Evolutionary conservation across 1,284 basidiomycete species (phyloP).

Genomic region (Cutaneotrichosporon sp.): DNA sequence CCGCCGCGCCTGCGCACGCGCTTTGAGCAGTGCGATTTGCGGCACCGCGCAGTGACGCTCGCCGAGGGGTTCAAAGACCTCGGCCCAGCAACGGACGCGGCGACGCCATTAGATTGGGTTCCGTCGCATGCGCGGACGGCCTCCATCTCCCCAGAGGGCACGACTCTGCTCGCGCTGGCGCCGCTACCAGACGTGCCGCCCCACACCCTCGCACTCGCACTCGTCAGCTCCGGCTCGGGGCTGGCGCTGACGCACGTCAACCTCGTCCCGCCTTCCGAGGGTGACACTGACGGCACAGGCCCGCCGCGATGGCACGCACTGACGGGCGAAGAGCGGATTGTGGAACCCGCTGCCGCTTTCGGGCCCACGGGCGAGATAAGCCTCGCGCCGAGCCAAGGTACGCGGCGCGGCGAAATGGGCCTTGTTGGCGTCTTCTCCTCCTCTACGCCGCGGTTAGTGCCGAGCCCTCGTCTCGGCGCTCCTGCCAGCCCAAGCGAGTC

Average conservation of each 20-base stretch:
- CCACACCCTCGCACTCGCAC: slow-evolving; percentile 30
- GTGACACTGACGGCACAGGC: slow-evolving; percentile 12
- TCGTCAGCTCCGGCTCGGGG: slow-evolving; percentile 26
- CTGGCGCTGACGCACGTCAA: slow-evolving; percentile 31
- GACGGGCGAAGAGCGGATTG: slow-evolving; percentile 17
- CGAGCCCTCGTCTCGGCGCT: slow-evolving; percentile 20
- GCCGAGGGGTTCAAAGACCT: slow-evolving; percentile 27
- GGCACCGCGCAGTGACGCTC: slow-evolving; percentile 16
- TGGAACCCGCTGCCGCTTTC: slow-evolving; percentile 13
- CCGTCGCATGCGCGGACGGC: slow-evolving; percentile 20
- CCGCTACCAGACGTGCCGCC: slow-evolving; percentile 33
- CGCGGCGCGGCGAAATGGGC: slow-evolving; percentile 35
- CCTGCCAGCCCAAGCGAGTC: slow-evolving; percentile 17
- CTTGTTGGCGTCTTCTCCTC: slow-evolving; percentile 24
- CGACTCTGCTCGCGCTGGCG: slow-evolving; percentile 29
- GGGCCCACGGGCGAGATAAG: slow-evolving; percentile 9
- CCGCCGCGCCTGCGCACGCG: slow-evolving; percentile 18
- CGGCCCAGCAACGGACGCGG: slow-evolving; percentile 12
- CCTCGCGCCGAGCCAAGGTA: slow-evolving; percentile 30
- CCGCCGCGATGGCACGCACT: slow-evolving; percentile 17
- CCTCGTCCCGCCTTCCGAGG: slow-evolving; percentile 15
- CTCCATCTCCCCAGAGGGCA: slow-evolving; percentile 24
- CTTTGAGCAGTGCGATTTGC: slow-evolving; percentile 24
- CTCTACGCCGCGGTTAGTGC: slow-evolving; percentile 16
- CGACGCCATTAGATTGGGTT: slow-evolving; percentile 21